Conservation (phyloP, 2,329 filamentous ascomycete species). For the Aspergillus tamarii region DNA sequence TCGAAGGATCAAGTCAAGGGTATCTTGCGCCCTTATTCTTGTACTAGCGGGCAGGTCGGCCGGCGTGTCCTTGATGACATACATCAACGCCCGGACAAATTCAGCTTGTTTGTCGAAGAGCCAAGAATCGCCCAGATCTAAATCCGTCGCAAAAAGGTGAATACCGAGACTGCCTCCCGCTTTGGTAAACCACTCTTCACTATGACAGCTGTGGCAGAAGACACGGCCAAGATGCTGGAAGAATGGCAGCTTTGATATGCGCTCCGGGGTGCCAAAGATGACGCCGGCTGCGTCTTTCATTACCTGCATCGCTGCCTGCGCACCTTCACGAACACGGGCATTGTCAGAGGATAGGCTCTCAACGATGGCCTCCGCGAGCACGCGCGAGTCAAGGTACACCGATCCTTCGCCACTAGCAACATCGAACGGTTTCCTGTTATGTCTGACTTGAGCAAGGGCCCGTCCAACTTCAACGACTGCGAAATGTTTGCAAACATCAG, state of each 20-base stretch:
- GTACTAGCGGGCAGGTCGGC: constrained; percentile 90
- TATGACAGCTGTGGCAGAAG: constrained; percentile 93
- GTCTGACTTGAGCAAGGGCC: constrained; percentile 79
- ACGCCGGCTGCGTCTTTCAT: constrained; percentile 75
- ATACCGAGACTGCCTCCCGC: constrained; percentile 91
- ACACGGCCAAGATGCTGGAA: constrained; percentile 80
- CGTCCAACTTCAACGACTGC: constrained; percentile 86
- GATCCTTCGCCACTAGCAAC: constrained; percentile 84
- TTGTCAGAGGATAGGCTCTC: constrained; percentile 89
- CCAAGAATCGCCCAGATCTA: constrained; percentile 84
- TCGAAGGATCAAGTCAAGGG: constrained; percentile 76
- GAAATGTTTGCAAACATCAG: constrained; percentile 85
- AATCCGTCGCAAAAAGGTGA: constrained; percentile 78
- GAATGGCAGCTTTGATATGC: constrained; percentile 77
- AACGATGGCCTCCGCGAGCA: constrained; percentile 85
- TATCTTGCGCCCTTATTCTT: constrained; percentile 77
- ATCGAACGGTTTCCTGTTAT: constrained; percentile 77
- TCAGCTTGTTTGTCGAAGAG: constrained; percentile 80
- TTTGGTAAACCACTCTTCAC: constrained; percentile 99
- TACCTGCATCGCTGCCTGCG: constrained; percentile 74
- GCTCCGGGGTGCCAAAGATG: constrained; percentile 75
- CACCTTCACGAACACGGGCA: constrained; percentile 76
- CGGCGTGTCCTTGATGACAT: constrained; percentile 98
- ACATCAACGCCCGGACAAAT: constrained; percentile 87
- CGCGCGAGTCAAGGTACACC: constrained; percentile 80